These are phyloP conservation scores for Aurinia saxatilis DNA, from an alignment of 345 rosid species.

Conservation along the genomic window DNA sequence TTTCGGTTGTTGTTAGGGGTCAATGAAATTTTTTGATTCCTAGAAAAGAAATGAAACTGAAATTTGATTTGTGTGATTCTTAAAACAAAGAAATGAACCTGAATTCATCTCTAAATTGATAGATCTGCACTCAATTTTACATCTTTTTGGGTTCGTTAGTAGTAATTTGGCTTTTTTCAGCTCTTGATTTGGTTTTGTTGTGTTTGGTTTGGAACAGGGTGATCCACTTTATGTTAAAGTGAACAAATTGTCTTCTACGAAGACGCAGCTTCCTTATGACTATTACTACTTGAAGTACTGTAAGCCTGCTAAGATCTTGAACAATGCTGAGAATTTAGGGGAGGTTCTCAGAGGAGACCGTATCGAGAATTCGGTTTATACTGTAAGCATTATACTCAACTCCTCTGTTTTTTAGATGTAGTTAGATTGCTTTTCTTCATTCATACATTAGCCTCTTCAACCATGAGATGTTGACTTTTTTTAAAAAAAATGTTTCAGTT, in stretches of 20 bases:
- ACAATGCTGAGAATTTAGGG: constrained; percentile 82
- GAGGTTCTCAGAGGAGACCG: constrained; percentile 98
- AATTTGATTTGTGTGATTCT: neutral
- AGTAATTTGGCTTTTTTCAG: neutral
- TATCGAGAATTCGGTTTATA: constrained; percentile 84
- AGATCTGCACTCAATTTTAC: constrained; percentile 1
- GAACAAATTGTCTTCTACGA: constrained; percentile 93
- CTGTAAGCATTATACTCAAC: constrained; percentile 34
- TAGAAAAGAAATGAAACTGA: neutral
- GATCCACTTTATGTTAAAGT: constrained; percentile 68
- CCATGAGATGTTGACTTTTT: constrained; percentile 5
- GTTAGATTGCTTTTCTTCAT: neutral
- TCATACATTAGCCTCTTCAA: neutral
- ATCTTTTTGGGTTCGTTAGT: neutral
- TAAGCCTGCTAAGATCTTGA: constrained; percentile 60
- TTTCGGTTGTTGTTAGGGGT: neutral
- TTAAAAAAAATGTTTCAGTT: constrained; percentile 41
- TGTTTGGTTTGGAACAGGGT: constrained; percentile 35
- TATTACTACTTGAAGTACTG: constrained; percentile 79
- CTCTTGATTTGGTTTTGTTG: constrained; percentile 8
- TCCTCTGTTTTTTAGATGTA: neutral
- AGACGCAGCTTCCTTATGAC: constrained; percentile 96
- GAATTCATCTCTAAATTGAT: neutral
- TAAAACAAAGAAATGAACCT: no score
- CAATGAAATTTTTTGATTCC: neutral